Evolutionary conservation across 331 rosid genomes (phyloP).

Genomic region (Malus hybrid): DNA sequence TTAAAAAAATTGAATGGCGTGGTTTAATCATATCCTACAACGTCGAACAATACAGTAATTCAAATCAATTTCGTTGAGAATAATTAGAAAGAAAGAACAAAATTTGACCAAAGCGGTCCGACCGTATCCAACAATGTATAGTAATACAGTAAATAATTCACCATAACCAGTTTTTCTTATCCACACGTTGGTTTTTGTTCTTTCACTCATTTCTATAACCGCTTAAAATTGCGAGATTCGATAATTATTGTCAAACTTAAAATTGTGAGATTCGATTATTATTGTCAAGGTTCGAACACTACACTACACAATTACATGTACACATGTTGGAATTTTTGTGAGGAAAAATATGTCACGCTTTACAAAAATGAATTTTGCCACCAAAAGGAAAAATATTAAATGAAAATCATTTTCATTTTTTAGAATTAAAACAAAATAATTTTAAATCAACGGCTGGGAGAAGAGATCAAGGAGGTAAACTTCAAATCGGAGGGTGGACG

Average conservation of each 20-base stretch:
- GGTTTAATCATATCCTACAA: background rate
- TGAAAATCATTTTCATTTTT: background rate
- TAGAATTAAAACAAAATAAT: background rate
- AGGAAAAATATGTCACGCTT: background rate
- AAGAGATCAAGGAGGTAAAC: background rate
- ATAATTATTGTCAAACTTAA: too few relatives aligned
- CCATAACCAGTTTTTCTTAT: background rate
- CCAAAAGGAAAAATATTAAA: background rate
- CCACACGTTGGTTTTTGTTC: fast-evolving
- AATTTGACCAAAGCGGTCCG: background rate
- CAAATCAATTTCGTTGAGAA: background rate
- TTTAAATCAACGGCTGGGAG: background rate
- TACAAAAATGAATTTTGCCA: background rate
- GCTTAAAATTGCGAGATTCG: background rate
- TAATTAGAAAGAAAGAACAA: background rate
- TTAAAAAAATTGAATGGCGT: background rate
- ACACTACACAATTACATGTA: background rate
- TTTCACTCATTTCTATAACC: background rate
- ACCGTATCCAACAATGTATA: background rate
- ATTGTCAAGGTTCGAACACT: background rate
- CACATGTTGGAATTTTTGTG: background rate
- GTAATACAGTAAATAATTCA: background rate
- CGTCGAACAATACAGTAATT: background rate
- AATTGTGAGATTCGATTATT: background rate
- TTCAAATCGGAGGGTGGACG: background rate